Base-by-base conservation (phyloP, 2,329 filamentous ascomycete species). In the Penicillium italicum region DNA sequence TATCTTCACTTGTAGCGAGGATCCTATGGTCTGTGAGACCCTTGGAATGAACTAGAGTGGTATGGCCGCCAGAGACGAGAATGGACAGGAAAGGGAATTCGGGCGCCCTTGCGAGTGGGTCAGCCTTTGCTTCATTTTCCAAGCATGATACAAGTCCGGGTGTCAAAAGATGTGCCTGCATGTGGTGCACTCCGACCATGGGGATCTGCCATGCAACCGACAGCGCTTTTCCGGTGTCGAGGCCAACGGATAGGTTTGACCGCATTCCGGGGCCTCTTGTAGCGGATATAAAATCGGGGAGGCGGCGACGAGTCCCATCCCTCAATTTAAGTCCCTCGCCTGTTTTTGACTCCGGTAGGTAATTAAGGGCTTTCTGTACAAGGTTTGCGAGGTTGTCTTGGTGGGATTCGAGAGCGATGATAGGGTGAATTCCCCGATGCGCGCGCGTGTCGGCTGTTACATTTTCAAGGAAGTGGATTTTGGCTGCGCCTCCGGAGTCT, bases 101-200 rank as follows among this genome's bases (percentile, higher is more conserved):
- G 0, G 87, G 88, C 67, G 63, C 37, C 14, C 53, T 26, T 31
- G 53, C 50, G 11, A 47, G 50, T 48, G 50, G 47, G 20, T 56
- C 45, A 16, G 47, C 10, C 8, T 49, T 49, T 58, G 34, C n/a
- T 12, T 59, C 60, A 20, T 57, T 62, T 50, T 78, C 69, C 57
- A 93, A 73, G 5, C 89, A 88, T 31, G 79, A 76, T 4, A 87
- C 86, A 40, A 99, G 82, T 10, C 91, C 82, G 16, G 93, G 89
- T 18, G 94, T 97, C 59, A 99, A 77, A 18, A 94, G 88, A 73
- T 99, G 94, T 11, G 92, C 94, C 72, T 97, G 92, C 94, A 99
- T 97, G 73, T 99, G 94, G 72, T 99, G 89, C 1, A 97, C 89
- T 0, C 86, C 94, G 1, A 97, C 72, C 31, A 97, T 77, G 3